phyloP scores from a whole-genome alignment of 768 basidiomycete genomes.

The Lactarius hatsudake region DNA sequence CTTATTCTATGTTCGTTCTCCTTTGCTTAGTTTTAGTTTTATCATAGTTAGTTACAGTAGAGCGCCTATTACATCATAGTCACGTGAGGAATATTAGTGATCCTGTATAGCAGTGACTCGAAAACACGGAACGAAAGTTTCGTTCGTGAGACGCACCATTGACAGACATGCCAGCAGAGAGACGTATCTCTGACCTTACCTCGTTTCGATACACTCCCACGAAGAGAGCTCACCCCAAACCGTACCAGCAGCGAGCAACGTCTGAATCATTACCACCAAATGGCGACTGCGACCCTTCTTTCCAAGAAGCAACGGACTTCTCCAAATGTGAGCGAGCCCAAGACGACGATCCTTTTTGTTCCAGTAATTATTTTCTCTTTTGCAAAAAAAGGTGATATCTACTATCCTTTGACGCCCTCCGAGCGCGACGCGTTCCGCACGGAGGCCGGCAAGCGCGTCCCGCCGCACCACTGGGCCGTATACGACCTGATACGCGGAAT shows the following conservation, averaged over 20 bases:
- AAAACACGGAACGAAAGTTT: background rate
- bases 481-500: constrained; percentile 23
- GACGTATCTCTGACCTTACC: constrained; percentile 2
- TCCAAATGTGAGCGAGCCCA: constrained; percentile 6
- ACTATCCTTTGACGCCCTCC: constrained; percentile 20
- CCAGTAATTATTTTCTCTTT: background rate
- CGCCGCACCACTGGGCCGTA: constrained; percentile 29
- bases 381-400: constrained; percentile 15
- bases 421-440: constrained; percentile 25
- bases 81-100: background rate
- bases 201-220: constrained; percentile 14
- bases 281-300: background rate
- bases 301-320: constrained; percentile 1
- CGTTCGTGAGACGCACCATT: background rate
- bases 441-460: constrained; percentile 24
- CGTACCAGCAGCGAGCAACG: background rate
- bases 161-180: constrained; percentile 15
- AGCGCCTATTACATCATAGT: background rate
- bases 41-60: too few relatives aligned
- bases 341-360: background rate
- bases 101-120: background rate
- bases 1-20: too few relatives aligned
- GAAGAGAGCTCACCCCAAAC: background rate
- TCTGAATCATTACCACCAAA: background rate
- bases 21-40: too few relatives aligned